These are phyloP conservation scores for Blastobotrys attinorum DNA, from an alignment of 805 yeast species.

Conservation along the genomic window DNA sequence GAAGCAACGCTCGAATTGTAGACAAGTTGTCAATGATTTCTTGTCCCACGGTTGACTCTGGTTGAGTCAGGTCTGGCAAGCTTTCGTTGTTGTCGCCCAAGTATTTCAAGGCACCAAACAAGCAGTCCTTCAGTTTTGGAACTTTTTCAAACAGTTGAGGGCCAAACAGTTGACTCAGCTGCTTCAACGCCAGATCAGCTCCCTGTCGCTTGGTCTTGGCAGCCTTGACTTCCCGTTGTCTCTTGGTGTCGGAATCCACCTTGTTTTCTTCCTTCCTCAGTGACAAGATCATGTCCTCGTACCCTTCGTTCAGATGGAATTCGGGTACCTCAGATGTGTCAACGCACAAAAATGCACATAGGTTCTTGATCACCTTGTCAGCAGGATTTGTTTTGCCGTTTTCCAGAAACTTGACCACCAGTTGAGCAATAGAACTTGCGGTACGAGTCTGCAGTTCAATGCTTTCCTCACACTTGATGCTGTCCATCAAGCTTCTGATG, in stretches of 20 bases:
- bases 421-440: slow-evolving; percentile 56
- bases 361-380: slow-evolving; percentile 80
- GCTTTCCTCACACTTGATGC: slow-evolving; percentile 69
- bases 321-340: slow-evolving; percentile 96
- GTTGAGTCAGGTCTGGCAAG: slow-evolving; percentile 22
- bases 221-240: slow-evolving; percentile 56
- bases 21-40: slow-evolving; percentile 80
- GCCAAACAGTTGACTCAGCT: slow-evolving; percentile 47
- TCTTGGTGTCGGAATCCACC: slow-evolving; percentile 48
- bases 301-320: slow-evolving; percentile 55
- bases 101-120: slow-evolving; percentile 56
- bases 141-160: slow-evolving; percentile 47
- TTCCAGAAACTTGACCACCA: slow-evolving; percentile 51
- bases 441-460: slow-evolving; percentile 60
- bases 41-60: slow-evolving; percentile 54
- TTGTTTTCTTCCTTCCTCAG: slow-evolving; percentile 69
- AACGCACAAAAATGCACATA: slow-evolving; percentile 89
- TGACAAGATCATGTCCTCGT: slow-evolving; percentile 55
- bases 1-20: slow-evolving; percentile 63
- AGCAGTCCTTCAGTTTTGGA: slow-evolving; percentile 56
- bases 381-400: slow-evolving; percentile 64
- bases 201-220: slow-evolving; percentile 83
- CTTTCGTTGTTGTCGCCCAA: slow-evolving; percentile 29
- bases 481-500: slow-evolving; percentile 86
- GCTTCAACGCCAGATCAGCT: slow-evolving; percentile 61